Evolutionary conservation across 331 rosid genomes (phyloP).

Genomic region (Acacia concinna): DNA sequence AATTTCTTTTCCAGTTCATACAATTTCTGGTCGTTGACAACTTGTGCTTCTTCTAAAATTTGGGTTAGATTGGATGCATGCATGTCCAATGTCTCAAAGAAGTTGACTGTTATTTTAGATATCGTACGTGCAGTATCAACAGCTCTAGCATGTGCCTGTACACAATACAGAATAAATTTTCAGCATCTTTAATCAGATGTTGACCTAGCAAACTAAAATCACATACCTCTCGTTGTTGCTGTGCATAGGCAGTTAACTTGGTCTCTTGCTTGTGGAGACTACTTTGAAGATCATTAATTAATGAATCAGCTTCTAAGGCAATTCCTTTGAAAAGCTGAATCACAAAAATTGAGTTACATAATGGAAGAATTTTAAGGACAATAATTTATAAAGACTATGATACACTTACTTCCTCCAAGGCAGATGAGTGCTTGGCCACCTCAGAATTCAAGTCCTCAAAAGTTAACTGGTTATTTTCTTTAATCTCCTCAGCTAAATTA

Average conservation of each 20-base stretch:
- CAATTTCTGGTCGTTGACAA: constrained; percentile 73
- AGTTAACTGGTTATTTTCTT: constrained; percentile 78
- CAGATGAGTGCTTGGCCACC: constrained; percentile 87
- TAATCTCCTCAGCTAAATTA: constrained; percentile 76
- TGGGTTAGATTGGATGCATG: constrained; percentile 83
- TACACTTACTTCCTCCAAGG: constrained; percentile 80
- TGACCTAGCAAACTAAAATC: constrained; percentile 1
- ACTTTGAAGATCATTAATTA: constrained; percentile 82
- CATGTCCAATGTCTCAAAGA: constrained; percentile 73
- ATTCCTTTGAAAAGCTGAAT: constrained; percentile 90
- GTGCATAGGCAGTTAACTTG: constrained; percentile 80
- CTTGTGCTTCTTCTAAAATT: constrained; percentile 84
- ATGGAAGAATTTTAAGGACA: neutral
- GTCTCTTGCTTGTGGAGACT: constrained; percentile 90
- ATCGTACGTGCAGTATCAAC: constrained; percentile 81
- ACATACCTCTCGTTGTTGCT: constrained; percentile 85
- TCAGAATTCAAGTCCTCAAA: constrained; percentile 79
- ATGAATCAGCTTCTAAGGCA: constrained; percentile 87
- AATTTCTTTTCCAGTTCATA: constrained; percentile 87
- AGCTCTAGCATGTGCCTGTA: constrained; percentile 93
- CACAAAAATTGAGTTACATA: constrained; percentile 41
- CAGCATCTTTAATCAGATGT: constrained; percentile 24
- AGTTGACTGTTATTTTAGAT: constrained; percentile 85
- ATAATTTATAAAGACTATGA: constrained; percentile 2
- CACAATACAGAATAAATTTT: constrained; percentile 24